Evolutionary conservation across 768 basidiomycete genomes (phyloP).

Genomic region (Termitomyces sp.): DNA sequence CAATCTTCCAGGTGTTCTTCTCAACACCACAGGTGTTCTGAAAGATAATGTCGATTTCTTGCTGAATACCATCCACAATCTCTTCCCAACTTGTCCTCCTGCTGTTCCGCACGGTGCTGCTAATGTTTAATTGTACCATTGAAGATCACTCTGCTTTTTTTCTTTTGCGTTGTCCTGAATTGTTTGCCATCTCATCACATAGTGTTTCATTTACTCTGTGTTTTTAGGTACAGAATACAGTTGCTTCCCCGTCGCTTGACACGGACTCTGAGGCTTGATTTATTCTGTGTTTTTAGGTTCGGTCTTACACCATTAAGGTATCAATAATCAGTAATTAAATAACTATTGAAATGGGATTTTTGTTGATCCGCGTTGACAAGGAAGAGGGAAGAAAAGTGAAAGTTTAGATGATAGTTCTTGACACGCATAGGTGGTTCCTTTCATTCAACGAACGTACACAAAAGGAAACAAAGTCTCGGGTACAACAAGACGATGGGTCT

Average conservation of each 20-base stretch:
- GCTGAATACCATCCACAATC: conserved; percentile 6
- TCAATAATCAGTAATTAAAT: too few relatives aligned
- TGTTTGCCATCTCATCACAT: background rate
- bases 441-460: conserved; percentile 33
- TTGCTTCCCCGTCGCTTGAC: too few relatives aligned
- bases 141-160: background rate
- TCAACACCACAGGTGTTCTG: conserved; percentile 12
- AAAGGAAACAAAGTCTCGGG: conserved; percentile 26
- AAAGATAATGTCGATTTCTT: conserved; percentile 12
- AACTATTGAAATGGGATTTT: too few relatives aligned
- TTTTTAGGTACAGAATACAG: too few relatives aligned
- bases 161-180: background rate
- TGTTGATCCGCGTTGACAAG: too few relatives aligned
- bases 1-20: conserved; percentile 8
- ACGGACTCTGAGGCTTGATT: too few relatives aligned
- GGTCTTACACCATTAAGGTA: too few relatives aligned
- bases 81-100: conserved; percentile 7
- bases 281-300: too few relatives aligned
- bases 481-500: conserved; percentile 36
- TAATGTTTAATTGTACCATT: background rate
- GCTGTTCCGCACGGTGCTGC: conserved; percentile 8
- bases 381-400: conserved; percentile 13
- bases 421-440: conserved; percentile 40
- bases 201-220: too few relatives aligned
- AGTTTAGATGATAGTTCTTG: conserved; percentile 64